Conservation (phyloP, 129 eudicot species). For the Tagetes patula region DNA sequence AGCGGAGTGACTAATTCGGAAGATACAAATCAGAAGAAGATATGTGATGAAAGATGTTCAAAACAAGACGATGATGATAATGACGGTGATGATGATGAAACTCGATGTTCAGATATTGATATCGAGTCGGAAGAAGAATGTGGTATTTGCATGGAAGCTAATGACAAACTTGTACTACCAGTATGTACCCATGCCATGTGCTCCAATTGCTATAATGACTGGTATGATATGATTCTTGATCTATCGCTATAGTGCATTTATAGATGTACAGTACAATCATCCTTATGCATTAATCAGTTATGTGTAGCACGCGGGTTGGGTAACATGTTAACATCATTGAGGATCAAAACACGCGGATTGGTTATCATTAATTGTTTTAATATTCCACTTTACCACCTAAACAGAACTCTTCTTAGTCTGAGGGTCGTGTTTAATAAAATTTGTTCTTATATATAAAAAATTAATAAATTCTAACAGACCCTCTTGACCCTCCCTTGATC, state of each 20-base stretch:
- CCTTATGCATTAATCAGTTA: neutral
- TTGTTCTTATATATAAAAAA: too few species aligned
- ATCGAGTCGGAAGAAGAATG: slow-evolving; percentile 73
- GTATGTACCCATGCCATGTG: slow-evolving; percentile 67
- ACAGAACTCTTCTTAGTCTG: too few species aligned
- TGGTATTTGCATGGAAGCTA: slow-evolving; percentile 74
- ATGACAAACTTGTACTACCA: slow-evolving; percentile 65
- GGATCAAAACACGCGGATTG: neutral
- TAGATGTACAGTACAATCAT: slow-evolving; percentile 12
- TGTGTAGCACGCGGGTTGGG: neutral
- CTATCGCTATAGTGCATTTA: neutral
- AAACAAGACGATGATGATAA: slow-evolving; percentile 34
- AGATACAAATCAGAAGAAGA: slow-evolving; percentile 56
- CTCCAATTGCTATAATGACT: slow-evolving; percentile 59
- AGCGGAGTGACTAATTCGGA: slow-evolving; percentile 55
- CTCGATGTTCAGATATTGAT: slow-evolving; percentile 40
- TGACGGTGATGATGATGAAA: slow-evolving; percentile 19
- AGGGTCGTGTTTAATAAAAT: too few species aligned
- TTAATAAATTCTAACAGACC: too few species aligned
- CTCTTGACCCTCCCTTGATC: too few species aligned
- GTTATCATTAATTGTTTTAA: too few species aligned
- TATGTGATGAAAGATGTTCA: slow-evolving; percentile 43
- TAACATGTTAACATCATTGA: neutral
- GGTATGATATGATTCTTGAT: slow-evolving; percentile 42
- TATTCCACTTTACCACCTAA: too few species aligned